Percentiles rank a stretch among this genome's conserved stretches.
phyloP scores from a whole-genome alignment of 495 filamentous ascomycete species.

The Podospora pseudoanserina region DNA sequence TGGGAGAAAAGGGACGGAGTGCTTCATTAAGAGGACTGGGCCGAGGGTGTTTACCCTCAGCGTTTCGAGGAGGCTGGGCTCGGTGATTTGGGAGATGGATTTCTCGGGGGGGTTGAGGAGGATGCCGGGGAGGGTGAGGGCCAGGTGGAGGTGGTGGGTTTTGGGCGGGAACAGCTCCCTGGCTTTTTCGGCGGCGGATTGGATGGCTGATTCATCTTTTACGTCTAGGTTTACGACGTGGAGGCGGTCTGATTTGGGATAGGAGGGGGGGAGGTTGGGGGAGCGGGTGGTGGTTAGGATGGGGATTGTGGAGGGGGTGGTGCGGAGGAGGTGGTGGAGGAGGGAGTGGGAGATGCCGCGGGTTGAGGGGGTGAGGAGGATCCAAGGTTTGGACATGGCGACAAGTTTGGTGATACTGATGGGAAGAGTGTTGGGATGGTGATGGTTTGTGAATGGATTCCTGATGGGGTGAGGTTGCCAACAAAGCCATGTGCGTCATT shows the following conservation, averaged over 20 bases:
- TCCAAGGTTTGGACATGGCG: constrained; percentile 45
- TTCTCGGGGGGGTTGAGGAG: constrained; percentile 64
- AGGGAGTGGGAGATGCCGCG: constrained; percentile 73
- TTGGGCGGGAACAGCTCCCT: constrained; percentile 45
- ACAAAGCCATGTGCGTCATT: not conserved
- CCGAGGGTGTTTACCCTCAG: constrained; percentile 70
- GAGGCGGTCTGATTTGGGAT: constrained; percentile 22
- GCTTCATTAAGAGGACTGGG: constrained; percentile 70
- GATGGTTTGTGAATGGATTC: too few species aligned
- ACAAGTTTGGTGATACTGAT: not conserved
- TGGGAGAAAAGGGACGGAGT: constrained; percentile 66
- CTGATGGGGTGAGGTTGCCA: not conserved
- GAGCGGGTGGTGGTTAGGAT: constrained; percentile 69
- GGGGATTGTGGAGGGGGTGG: constrained; percentile 53
- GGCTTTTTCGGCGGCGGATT: constrained; percentile 40
- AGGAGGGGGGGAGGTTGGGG: constrained; percentile 25
- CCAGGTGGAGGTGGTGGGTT: constrained; percentile 59
- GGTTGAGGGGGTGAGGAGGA: constrained; percentile 42
- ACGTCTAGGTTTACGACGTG: constrained; percentile 31
- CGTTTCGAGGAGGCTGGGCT: constrained; percentile 53
- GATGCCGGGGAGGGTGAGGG: constrained; percentile 67
- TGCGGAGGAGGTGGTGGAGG: constrained; percentile 60
- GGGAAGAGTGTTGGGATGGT: not conserved
- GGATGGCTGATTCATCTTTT: constrained; percentile 49
- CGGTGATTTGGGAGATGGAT: constrained; percentile 59